Conservation (phyloP, 148 eudicot genomes). For the Euryodendron excelsum region DNA sequence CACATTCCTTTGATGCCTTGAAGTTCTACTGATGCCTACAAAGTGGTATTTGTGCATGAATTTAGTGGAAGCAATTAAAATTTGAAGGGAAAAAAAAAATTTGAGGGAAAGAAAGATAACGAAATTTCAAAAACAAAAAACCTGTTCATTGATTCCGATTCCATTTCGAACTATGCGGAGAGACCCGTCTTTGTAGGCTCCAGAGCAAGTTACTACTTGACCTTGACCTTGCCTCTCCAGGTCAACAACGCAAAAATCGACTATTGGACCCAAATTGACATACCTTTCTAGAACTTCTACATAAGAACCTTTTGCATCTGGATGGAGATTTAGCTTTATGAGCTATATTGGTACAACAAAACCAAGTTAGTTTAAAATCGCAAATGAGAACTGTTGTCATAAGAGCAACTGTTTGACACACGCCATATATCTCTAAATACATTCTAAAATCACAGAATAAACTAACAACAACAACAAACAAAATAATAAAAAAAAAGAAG, state of each 20-base stretch:
- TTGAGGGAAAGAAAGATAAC: background rate
- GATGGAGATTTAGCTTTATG: conserved; percentile 81
- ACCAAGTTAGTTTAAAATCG: conserved; percentile 2
- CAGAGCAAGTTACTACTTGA: conserved; percentile 98
- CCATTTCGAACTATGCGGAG: conserved; percentile 97
- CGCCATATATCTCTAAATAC: too few species aligned
- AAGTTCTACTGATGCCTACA: conserved; percentile 95
- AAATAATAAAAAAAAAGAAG: too few species aligned
- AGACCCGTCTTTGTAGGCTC: conserved; percentile 98
- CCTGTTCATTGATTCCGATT: conserved; percentile 98
- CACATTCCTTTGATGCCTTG: conserved; percentile 99
- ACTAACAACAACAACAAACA: too few species aligned
- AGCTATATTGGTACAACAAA: conserved; percentile 52
- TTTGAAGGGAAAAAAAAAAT: background rate
- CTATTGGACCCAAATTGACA: conserved; percentile 94
- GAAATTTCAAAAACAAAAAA: conserved; percentile 16
- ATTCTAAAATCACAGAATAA: too few species aligned
- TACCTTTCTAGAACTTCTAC: conserved; percentile 91
- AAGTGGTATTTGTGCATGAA: background rate
- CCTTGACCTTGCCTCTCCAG: conserved; percentile 99
- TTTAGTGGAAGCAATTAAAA: background rate
- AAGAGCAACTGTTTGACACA: too few species aligned
- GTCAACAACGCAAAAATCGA: conserved; percentile 97
- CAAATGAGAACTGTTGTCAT: background rate
- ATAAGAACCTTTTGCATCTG: conserved; percentile 94